phyloP scores from a whole-genome alignment of 2,329 filamentous ascomycete genomes.

The Xylaria sp. region DNA sequence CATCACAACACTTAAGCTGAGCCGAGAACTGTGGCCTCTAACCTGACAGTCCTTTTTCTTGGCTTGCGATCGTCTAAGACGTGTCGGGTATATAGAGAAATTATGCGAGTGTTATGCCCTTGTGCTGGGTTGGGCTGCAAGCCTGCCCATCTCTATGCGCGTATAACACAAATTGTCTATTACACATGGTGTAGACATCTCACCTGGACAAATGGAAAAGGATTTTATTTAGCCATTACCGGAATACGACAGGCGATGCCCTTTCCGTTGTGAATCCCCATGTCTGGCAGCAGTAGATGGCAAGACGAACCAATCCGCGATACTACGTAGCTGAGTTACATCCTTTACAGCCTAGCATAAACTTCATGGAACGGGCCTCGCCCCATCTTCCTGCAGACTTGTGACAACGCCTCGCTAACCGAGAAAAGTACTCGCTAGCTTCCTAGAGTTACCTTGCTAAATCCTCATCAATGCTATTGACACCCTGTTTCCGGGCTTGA shows the following conservation, averaged over 20 bases:
- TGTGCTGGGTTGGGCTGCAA: background rate
- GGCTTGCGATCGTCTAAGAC: background rate
- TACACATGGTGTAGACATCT: background rate
- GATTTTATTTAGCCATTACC: background rate
- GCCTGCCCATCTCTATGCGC: background rate
- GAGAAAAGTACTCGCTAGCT: constrained; percentile 10
- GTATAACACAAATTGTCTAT: background rate
- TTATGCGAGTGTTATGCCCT: constrained; percentile 3
- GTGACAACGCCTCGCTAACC: constrained; percentile 31
- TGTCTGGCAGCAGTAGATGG: background rate
- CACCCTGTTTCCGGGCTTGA: background rate
- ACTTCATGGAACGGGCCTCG: constrained; percentile 23
- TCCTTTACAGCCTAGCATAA: constrained; percentile 17
- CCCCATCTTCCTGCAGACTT: constrained; percentile 28
- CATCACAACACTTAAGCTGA: constrained; percentile 23
- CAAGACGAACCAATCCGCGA: constrained; percentile 18
- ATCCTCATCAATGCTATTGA: constrained; percentile 18
- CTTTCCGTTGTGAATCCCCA: background rate
- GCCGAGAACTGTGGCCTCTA: constrained; percentile 10
- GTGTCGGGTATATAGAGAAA: constrained; percentile 3
- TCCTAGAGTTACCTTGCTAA: background rate
- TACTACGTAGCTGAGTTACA: constrained; percentile 13
- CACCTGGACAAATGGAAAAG: background rate
- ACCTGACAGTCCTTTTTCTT: constrained; percentile 11
- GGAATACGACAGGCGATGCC: background rate